A percentile compares a stretch with the other conserved stretches of the same genome.
Conservation (phyloP, 176 grass and related monocot genomes). For the Canna indica region DNA sequence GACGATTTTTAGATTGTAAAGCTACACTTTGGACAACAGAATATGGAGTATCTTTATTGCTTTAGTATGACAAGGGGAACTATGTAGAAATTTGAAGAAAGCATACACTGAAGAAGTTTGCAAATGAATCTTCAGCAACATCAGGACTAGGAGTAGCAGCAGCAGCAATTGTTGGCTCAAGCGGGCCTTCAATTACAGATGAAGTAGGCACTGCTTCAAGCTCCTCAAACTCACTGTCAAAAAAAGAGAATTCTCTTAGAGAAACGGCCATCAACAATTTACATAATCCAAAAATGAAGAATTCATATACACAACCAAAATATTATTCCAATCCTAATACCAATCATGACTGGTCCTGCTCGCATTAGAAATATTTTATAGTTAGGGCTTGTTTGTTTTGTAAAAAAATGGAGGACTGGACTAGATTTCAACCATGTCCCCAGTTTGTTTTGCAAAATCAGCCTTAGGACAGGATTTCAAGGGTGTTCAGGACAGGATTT, state of each 20-base stretch:
- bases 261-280: not conserved
- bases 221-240: conserved; percentile 19
- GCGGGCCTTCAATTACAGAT: conserved; percentile 21
- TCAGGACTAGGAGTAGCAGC: conserved; percentile 4
- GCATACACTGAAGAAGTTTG: conserved; percentile 14
- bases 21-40: not conserved
- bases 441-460: no score
- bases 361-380: not conserved
- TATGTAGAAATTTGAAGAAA: not conserved
- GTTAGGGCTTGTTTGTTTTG: no score
- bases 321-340: not conserved
- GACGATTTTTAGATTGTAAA: not conserved
- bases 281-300: not conserved
- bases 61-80: not conserved
- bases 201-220: conserved; percentile 22
- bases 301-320: not conserved
- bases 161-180: conserved; percentile 3
- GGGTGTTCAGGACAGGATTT: no score
- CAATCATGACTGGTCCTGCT: not conserved
- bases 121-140: conserved; percentile 13
- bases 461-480: no score
- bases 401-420: no score
- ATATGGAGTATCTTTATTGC: not conserved
- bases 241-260: not conserved
- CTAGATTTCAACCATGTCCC: no score